Conservation (phyloP, 768 basidiomycete species). For the Agaricus sinodeliciosus region DNA sequence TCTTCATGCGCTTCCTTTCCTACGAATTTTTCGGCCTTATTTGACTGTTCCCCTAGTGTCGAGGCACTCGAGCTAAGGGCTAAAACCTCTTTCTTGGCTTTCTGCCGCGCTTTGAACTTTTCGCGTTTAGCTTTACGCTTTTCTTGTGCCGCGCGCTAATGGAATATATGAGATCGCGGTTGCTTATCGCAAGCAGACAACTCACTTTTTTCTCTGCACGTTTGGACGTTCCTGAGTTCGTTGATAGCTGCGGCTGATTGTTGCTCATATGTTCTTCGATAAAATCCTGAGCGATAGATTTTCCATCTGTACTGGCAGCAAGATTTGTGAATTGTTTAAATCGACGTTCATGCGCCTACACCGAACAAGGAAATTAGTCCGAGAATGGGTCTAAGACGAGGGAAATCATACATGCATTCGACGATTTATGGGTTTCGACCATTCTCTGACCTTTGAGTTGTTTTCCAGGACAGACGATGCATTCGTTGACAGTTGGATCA, state of each 20-base stretch:
- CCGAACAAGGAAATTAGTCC: not conserved
- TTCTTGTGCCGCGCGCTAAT: slow-evolving; percentile 33
- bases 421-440: slow-evolving; percentile 50
- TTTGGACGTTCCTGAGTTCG: slow-evolving; percentile 36
- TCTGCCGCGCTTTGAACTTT: slow-evolving; percentile 40
- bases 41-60: not conserved
- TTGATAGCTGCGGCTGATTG: slow-evolving; percentile 20
- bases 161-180: slow-evolving; percentile 20
- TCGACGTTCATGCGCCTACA: slow-evolving; percentile 60
- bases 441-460: slow-evolving; percentile 54
- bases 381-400: slow-evolving; percentile 9
- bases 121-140: slow-evolving; percentile 40
- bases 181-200: not conserved
- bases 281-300: slow-evolving; percentile 44
- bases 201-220: slow-evolving; percentile 58
- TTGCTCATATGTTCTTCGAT: slow-evolving; percentile 21
- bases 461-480: slow-evolving; percentile 69
- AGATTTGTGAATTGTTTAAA: slow-evolving; percentile 42
- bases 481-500: slow-evolving; percentile 49
- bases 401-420: slow-evolving; percentile 49
- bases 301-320: slow-evolving; percentile 31
- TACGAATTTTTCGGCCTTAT: not conserved
- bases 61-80: not conserved
- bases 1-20: not conserved
- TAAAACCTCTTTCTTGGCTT: slow-evolving; percentile 23